Conservation (phyloP, 2,329 filamentous ascomycete species). For the Anthostomella pinea region DNA sequence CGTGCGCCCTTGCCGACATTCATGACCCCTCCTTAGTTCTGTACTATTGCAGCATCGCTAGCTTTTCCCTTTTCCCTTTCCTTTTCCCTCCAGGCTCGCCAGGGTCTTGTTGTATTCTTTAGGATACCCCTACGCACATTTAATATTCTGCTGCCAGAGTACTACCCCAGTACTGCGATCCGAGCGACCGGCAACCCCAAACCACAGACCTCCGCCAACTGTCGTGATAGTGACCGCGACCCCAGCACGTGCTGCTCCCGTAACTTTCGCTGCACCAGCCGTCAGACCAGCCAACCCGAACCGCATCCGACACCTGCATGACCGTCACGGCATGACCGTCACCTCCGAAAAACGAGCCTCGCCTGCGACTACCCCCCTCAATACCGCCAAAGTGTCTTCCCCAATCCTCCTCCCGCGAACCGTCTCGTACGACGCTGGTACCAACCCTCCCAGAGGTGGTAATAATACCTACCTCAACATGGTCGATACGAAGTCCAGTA, state of each 20-base stretch:
- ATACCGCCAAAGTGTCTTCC: slow-evolving; percentile 96
- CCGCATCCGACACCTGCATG: no score
- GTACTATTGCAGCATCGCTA: slow-evolving; percentile 8
- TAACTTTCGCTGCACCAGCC: slow-evolving; percentile 4
- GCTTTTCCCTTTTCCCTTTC: no score
- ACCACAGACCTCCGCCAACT: slow-evolving; percentile 1
- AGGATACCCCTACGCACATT: no score
- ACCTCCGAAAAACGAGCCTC: slow-evolving; percentile 16
- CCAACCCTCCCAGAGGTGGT: slow-evolving; percentile 65
- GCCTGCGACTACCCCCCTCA: slow-evolving; percentile 37
- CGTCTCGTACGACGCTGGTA: slow-evolving; percentile 86
- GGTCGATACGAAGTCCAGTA: slow-evolving; percentile 63
- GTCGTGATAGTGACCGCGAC: slow-evolving; percentile 3
- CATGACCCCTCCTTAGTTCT: no score
- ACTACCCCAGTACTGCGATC: no score
- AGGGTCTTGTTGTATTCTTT: no score
- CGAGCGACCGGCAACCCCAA: no score
- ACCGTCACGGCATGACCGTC: slow-evolving; percentile 21
- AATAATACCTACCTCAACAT: slow-evolving; percentile 52
- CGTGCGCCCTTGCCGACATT: neutral
- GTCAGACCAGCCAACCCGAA: slow-evolving; percentile 3
- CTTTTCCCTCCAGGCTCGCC: no score
- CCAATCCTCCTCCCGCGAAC: slow-evolving; percentile 81
- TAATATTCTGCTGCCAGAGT: no score
- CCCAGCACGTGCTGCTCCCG: slow-evolving; percentile 1